A percentile compares a stretch with the other conserved stretches of the same genome.
Evolutionary conservation across 768 basidiomycete species (phyloP).

Genomic region (Lanmaoa pseudosensibilis): DNA sequence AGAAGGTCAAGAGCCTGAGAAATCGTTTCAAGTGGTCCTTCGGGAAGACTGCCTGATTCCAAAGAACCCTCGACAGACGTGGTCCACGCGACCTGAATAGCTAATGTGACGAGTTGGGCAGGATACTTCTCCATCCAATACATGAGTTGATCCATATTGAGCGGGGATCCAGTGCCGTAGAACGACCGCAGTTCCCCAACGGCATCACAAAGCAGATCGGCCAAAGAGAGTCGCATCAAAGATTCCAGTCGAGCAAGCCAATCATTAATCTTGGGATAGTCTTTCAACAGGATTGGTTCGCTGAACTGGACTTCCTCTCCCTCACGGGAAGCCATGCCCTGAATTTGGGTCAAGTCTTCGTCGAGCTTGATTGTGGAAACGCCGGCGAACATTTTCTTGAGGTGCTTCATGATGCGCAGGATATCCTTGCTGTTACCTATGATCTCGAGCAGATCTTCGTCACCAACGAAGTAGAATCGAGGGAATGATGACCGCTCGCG

Average conservation of each 20-base stretch:
- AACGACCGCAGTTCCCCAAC: conserved; percentile 79
- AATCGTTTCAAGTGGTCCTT: conserved; percentile 70
- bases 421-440: conserved; percentile 99
- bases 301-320: conserved; percentile 91
- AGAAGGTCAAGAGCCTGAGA: conserved; percentile 86
- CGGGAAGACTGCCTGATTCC: conserved; percentile 53
- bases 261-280: conserved; percentile 97
- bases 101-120: conserved; percentile 94
- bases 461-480: conserved; percentile 99
- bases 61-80: conserved; percentile 72
- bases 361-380: conserved; percentile 87
- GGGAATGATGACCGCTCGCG: conserved; percentile 97
- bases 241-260: conserved; percentile 92
- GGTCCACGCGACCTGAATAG: conserved; percentile 95
- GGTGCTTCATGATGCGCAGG: conserved; percentile 95
- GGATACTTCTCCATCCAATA: conserved; percentile 93
- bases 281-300: conserved; percentile 81
- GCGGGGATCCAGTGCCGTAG: conserved; percentile 62
- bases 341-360: conserved; percentile 83
- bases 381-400: conserved; percentile 99
- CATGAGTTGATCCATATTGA: conserved; percentile 72
- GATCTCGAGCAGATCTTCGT: conserved; percentile 97
- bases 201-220: conserved; percentile 75
- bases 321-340: conserved; percentile 93
- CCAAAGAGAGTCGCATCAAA: conserved; percentile 90